A percentile compares a stretch with the other conserved stretches of the same genome.
phyloP scores from a whole-genome alignment of 2,329 filamentous ascomycete species.

The Massarina eburnea region DNA sequence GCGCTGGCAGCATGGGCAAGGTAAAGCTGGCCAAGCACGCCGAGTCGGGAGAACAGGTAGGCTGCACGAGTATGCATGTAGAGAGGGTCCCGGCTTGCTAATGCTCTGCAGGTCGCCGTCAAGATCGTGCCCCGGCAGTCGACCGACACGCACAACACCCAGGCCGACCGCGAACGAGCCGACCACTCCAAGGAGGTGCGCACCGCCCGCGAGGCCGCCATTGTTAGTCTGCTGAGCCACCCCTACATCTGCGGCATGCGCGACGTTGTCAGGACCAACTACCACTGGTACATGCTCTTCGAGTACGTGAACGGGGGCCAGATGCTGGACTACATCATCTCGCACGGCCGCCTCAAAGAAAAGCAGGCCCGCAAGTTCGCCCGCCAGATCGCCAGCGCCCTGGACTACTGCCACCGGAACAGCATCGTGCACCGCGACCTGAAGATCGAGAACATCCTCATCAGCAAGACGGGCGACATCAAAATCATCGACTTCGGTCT shows the following conservation, averaged over 20 bases:
- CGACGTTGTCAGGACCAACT: slow-evolving; percentile 92
- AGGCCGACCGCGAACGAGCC: slow-evolving; percentile 79
- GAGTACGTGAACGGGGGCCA: slow-evolving; percentile 98
- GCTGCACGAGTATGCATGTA: slow-evolving; percentile 1
- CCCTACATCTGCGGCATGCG: slow-evolving; percentile 95
- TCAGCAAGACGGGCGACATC: slow-evolving; percentile 98
- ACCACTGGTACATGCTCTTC: slow-evolving; percentile 99
- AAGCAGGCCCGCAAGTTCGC: slow-evolving; percentile 98
- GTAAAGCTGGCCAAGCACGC: slow-evolving; percentile 92
- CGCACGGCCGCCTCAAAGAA: slow-evolving; percentile 94
- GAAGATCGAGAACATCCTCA: slow-evolving; percentile 99
- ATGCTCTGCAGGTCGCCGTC: slow-evolving; percentile 72
- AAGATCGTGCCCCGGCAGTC: slow-evolving; percentile 95
- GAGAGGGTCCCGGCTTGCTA: slow-evolving; percentile 7
- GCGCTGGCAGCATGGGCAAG: slow-evolving; percentile 97
- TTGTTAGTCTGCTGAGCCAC: slow-evolving; percentile 90
- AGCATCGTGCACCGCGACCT: slow-evolving; percentile 96
- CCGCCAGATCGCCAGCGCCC: slow-evolving; percentile 90
- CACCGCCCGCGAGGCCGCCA: slow-evolving; percentile 92
- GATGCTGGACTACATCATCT: slow-evolving; percentile 99
- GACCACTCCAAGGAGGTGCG: slow-evolving; percentile 96
- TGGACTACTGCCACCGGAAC: slow-evolving; percentile 97
- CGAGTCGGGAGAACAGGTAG: slow-evolving; percentile 86
- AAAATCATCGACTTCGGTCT: slow-evolving; percentile 99
- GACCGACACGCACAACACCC: slow-evolving; percentile 75